These are phyloP conservation scores for Chiua virens DNA, from an alignment of 768 basidiomycete genomes.

Conservation along the genomic window DNA sequence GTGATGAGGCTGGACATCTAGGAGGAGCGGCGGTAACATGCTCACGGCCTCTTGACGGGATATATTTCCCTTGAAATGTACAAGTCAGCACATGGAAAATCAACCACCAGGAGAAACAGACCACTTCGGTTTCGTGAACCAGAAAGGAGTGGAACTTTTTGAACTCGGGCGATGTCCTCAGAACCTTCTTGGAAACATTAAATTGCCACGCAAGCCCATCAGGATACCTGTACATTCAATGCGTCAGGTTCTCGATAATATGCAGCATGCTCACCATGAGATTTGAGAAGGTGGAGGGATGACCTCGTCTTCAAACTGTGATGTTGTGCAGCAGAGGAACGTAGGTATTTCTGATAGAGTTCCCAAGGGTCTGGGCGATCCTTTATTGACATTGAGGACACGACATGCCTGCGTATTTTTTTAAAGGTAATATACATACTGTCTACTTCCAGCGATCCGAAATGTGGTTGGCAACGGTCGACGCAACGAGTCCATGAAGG, in stretches of 20 bases:
- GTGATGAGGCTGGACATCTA: constrained; percentile 94
- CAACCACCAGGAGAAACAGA: constrained; percentile 39
- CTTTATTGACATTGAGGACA: constrained; percentile 37
- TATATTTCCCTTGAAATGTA: constrained; percentile 75
- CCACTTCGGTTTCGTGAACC: constrained; percentile 97
- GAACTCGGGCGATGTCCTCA: constrained; percentile 88
- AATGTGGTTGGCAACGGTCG: constrained; percentile 86
- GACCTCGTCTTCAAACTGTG: constrained; percentile 69
- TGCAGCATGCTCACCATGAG: constrained; percentile 59
- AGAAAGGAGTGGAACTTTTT: constrained; percentile 95
- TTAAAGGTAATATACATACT: constrained; percentile 49
- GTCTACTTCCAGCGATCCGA: constrained; percentile 83
- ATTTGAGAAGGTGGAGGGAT: constrained; percentile 82
- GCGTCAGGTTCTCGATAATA: not conserved
- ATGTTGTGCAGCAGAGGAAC: constrained; percentile 74
- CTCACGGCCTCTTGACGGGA: constrained; percentile 97
- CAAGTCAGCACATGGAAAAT: not conserved
- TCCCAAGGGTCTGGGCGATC: constrained; percentile 72
- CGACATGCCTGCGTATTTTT: not conserved
- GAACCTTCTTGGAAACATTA: constrained; percentile 83
- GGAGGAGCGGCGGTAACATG: constrained; percentile 96
- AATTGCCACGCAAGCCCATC: constrained; percentile 96
- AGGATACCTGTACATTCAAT: constrained; percentile 68
- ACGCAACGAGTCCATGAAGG: constrained; percentile 49
- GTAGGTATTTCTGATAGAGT: constrained; percentile 72